Percentiles rank a stretch among this genome's conserved stretches.
phyloP scores from a whole-genome alignment of 768 basidiomycete species.

The Pisolithus tinctorius region DNA sequence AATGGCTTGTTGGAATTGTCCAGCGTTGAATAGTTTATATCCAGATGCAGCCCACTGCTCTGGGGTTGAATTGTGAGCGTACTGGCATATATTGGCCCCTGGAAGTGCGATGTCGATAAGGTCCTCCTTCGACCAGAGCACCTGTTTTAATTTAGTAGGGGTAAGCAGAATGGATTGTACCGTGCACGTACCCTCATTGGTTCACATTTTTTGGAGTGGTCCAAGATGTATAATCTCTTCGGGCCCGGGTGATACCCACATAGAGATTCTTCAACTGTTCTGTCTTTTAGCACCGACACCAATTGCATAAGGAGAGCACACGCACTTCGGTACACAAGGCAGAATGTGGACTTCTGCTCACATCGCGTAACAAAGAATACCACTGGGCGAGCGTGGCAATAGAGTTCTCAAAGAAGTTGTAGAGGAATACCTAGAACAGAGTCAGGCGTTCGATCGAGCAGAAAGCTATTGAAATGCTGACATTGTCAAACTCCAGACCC shows the following conservation, averaged over 20 bases:
- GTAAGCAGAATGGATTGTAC: constrained; percentile 16
- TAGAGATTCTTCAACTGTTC: constrained; percentile 58
- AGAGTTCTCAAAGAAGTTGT: constrained; percentile 71
- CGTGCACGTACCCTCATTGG: constrained; percentile 43
- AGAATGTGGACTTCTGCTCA: constrained; percentile 41
- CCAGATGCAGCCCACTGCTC: constrained; percentile 42
- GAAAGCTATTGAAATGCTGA: neutral
- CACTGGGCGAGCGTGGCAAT: constrained; percentile 43
- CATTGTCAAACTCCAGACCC: constrained; percentile 21
- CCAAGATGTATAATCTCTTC: constrained; percentile 67
- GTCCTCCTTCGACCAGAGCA: constrained; percentile 41
- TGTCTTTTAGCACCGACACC: neutral
- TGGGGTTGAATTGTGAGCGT: constrained; percentile 45
- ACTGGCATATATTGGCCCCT: constrained; percentile 39
- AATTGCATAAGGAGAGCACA: neutral
- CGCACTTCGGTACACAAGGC: constrained; percentile 53
- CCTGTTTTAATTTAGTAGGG: constrained; percentile 34
- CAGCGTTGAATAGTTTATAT: constrained; percentile 30
- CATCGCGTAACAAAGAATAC: constrained; percentile 49
- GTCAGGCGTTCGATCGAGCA: neutral
- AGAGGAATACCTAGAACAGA: constrained; percentile 52
- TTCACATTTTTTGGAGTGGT: constrained; percentile 48
- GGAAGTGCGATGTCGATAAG: constrained; percentile 45
- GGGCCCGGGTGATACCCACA: constrained; percentile 64
- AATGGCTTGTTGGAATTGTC: constrained; percentile 44